Conservation (phyloP, 2,329 filamentous ascomycete genomes). For the Fusarium sacchari region DNA sequence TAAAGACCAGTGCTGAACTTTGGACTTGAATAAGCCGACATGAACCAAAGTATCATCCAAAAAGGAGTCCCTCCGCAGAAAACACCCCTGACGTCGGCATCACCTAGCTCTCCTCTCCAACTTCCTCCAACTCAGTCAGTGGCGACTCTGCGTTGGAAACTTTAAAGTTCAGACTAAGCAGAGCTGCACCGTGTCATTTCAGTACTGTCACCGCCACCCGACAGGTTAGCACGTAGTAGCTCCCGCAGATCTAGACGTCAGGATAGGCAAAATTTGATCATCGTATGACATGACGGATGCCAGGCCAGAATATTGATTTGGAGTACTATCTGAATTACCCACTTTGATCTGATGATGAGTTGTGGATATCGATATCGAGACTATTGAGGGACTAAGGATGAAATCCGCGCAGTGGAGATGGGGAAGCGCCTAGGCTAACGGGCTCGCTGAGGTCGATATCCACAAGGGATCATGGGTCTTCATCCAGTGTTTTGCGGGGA, state of each 20-base stretch:
- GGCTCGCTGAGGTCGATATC: not conserved
- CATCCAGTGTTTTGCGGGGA: not conserved
- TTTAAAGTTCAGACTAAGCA: not conserved
- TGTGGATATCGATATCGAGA: not conserved
- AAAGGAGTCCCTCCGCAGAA: not conserved
- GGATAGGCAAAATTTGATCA: not conserved
- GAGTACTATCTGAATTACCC: not conserved
- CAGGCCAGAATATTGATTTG: not conserved
- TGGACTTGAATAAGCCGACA: not conserved
- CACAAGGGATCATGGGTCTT: not conserved
- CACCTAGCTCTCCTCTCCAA: not conserved
- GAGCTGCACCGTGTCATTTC: not conserved
- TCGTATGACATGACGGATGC: not conserved
- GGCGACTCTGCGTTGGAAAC: not conserved
- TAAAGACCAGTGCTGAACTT: not conserved
- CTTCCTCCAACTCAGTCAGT: not conserved
- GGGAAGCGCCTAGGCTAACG: not conserved
- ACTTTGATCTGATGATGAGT: not conserved
- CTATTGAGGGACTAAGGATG: not conserved
- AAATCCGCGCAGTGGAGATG: not conserved
- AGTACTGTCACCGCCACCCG: not conserved
- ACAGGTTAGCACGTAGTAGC: not conserved
- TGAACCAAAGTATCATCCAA: not conserved
- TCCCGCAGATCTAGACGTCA: not conserved
- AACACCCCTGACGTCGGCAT: not conserved